Evolutionary conservation across 306 rosid genomes (phyloP), one percentile per base, ranked within the genome.

Genomic region (Trifolium pratense): DNA sequence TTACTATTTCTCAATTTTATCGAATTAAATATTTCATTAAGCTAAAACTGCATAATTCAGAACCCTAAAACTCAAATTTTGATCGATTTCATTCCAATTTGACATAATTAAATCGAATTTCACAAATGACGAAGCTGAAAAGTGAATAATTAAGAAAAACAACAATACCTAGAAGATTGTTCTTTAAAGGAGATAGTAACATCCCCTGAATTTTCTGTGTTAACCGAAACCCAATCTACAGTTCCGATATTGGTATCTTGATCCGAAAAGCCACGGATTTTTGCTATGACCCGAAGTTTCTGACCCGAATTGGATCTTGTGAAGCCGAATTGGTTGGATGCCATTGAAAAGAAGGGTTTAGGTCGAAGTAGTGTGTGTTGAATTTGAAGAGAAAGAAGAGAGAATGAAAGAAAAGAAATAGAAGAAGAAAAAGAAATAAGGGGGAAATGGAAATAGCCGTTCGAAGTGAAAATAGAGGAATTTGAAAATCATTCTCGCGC

Each of bases 271-370:
- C 87, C 88, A 9, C 87, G 74, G 46, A 91, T 53, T 42, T 82
- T 91, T 17, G 90, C 94, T 0, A 91, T 83, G 2, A 85, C 77
- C 12, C 96, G 78, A 75, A 93, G 83, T 68, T 84, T 93, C 0
- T 71, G 80, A 42, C 5, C 57, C 17, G 73, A 16, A 7, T 23
- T 73, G n/a, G 74, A 25, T 14, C 73, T 69, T 2, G 29, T 70
- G 51, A 34, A 39, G 67, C 71, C 82, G 4, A 55, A 43, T 45
- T 68, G 78, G 26, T 42, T 71, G 0, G 81, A 78, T 63, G 86
- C 90, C 98, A 93, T 90, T 42, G 26, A 26, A 53, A 6, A 0
- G 43, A 45, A 37, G 62, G 49, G 0, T 70, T 48, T n/a, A 1
- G 46, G 15, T 51, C 7, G 37, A 26, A 13, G 15, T 8, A 62